Base-by-base conservation (phyloP, 2,329 filamentous ascomycete genomes). In the Phialemonium atrogriseum region DNA sequence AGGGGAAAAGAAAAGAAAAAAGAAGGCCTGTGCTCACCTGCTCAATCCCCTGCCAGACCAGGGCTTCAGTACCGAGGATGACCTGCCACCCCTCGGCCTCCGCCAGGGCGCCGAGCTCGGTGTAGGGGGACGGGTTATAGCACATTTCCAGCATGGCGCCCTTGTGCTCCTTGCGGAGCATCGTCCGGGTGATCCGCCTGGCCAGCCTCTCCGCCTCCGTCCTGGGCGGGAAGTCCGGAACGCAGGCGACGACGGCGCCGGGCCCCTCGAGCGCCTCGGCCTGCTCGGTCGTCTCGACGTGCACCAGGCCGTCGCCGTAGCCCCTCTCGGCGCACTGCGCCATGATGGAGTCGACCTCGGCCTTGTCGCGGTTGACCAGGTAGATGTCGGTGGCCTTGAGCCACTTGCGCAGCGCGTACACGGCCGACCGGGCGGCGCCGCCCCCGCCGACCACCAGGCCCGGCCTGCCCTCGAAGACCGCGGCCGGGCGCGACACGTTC, bases 91-190 rank as follows among this genome's bases (percentile, higher is more conserved):
- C 78, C 8, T 65, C 63, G 3, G 59, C 55, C 45, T 73, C 66
- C 0, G 78, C 73, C 24, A 86, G 46, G 25, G 65, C 68, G 1
- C 73, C 75, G 29, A 86, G 70, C 42, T 70, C 65, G 0, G 84
- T 88, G 52, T 72, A 78, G 0, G 80, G 78, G 3, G 66, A 62
- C 0, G 84, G 84, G 50, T 87, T 84, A 52, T 88, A 88, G 62
- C 82, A 87, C 83, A 89, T 88, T 55, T 88, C 83, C 37, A 88
- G 53, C 35, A 88, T 72, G 6, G 75, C 75, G 6, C 80, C 82
- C 55, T 80, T 80, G 38, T 69, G 57, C 18, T 62, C 49, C 52
- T 63, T 63, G 19, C 39, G 35, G 9, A 68, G 42, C 28, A 67
- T 68, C 4, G 60, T 52, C 45, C 74, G 64, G 1, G 69, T 54